phyloP scores from a whole-genome alignment of 768 basidiomycete species.

The Suillus alpinus region DNA sequence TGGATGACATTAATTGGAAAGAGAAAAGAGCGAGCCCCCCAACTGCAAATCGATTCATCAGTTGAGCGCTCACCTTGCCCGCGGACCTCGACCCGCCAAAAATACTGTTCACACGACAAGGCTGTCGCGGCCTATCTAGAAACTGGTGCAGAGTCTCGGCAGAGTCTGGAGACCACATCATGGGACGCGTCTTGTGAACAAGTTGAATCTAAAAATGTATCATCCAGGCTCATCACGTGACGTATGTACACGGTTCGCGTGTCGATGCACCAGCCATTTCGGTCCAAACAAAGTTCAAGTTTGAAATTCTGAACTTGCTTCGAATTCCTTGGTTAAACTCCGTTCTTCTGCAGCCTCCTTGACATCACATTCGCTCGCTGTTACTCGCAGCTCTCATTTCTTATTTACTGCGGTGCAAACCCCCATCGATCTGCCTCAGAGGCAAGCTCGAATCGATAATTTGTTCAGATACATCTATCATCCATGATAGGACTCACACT shows the following conservation, averaged over 20 bases:
- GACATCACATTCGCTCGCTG: neutral
- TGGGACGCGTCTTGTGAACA: neutral
- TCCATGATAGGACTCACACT: conserved; percentile 34
- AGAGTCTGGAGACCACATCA: neutral
- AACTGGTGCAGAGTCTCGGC: neutral
- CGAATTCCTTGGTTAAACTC: neutral
- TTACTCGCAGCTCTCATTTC: neutral
- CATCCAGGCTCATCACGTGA: neutral
- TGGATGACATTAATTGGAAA: too few species aligned
- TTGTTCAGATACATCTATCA: neutral
- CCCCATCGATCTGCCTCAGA: neutral
- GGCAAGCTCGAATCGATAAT: neutral
- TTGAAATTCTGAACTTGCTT: neutral
- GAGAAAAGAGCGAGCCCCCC: too few species aligned
- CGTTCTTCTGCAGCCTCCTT: neutral
- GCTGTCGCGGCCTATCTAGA: neutral
- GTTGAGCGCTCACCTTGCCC: neutral
- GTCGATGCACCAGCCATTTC: too few species aligned
- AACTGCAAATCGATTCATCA: neutral
- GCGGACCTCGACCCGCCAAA: neutral
- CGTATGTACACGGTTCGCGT: neutral
- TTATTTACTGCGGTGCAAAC: neutral
- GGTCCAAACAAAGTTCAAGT: neutral
- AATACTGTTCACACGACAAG: neutral
- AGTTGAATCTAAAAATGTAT: neutral